Evolutionary conservation across 1,139 yeast genomes (phyloP), one percentile per base, ranked within the genome.

Genomic region (Kurtzmaniella quercitrusa): DNA sequence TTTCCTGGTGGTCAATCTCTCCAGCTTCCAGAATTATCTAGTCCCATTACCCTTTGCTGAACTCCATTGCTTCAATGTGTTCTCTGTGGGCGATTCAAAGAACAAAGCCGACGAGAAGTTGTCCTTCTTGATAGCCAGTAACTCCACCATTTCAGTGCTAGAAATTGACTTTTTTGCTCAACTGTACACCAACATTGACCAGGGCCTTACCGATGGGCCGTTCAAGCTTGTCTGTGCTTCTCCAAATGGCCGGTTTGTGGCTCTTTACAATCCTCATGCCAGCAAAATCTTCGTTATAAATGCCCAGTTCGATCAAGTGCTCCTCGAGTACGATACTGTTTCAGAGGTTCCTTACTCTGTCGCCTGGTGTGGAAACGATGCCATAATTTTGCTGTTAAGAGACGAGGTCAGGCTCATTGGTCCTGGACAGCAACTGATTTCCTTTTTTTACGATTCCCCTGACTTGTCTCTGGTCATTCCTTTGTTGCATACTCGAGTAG

Each of bases 341-440:
- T 64, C 60, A 47, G 73, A 66, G 48, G 17, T 72, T 55, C 62
- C 73, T 1, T 56, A 62, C 34, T 77, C 77, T 49, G 65, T 88
- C 11, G 75, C 73, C 47, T 91, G 97, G 97, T 87, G 96, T 61
- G 89, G 93, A 0, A 82, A 84, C 52, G 96, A 89, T 65, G 89
- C 94, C 0, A 81, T 90, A 1, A 82, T 81, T 0, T 39, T 80
- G 27, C 67, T 82, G 0, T 72, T 77, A 47, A 68, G 75, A 4
- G 94, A 85, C 51, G 91, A 85, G 46, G 56, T 89, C 19, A 76
- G 77, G 47, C 60, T 91, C 12, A 73, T 85, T 34, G 96, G 94
- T 0, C 94, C 95, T 0, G 76, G 80, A 2, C 83, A 81, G 42
- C 83, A 81, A 1, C 71, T 82, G 2, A 65, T 73, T 3, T 72